phyloP scores from a whole-genome alignment of 179 eudicot species.

The Carnegiea gigantea region DNA sequence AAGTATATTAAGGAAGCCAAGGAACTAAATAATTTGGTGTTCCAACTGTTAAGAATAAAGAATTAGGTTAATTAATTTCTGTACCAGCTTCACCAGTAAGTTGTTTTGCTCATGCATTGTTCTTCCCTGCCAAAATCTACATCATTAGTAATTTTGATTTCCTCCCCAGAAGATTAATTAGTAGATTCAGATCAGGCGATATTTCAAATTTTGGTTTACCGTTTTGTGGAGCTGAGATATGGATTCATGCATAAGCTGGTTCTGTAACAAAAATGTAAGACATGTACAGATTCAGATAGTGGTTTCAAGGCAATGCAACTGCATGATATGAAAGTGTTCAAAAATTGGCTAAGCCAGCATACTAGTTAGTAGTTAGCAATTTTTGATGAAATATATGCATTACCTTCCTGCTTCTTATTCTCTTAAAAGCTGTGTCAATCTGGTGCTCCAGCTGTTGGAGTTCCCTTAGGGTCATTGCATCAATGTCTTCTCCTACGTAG shows the following conservation, averaged over 20 bases:
- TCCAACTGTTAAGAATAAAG: neutral
- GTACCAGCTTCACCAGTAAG: constrained; percentile 52
- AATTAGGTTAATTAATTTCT: neutral
- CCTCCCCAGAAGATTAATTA: neutral
- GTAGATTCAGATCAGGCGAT: neutral
- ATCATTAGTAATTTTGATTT: neutral
- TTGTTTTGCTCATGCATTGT: constrained; percentile 67
- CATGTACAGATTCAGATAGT: neutral
- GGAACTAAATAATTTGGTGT: neutral
- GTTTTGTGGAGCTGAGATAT: constrained; percentile 79
- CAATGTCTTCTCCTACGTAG: constrained; percentile 72
- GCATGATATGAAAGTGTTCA: neutral
- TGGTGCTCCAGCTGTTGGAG: constrained; percentile 82
- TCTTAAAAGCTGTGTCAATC: constrained; percentile 68
- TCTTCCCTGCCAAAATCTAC: constrained; percentile 52
- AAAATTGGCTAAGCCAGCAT: neutral
- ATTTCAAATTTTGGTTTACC: constrained; percentile 32
- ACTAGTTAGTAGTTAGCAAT: neutral
- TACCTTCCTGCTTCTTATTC: constrained; percentile 75
- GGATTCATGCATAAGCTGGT: constrained; percentile 76
- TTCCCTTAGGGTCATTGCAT: constrained; percentile 62
- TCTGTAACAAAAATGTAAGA: constrained; percentile 37
- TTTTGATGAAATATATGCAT: too few relatives aligned
- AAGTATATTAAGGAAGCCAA: neutral
- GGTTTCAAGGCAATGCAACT: neutral